phyloP scores from a whole-genome alignment of 345 rosid genomes.

The Moringa oleifera region DNA sequence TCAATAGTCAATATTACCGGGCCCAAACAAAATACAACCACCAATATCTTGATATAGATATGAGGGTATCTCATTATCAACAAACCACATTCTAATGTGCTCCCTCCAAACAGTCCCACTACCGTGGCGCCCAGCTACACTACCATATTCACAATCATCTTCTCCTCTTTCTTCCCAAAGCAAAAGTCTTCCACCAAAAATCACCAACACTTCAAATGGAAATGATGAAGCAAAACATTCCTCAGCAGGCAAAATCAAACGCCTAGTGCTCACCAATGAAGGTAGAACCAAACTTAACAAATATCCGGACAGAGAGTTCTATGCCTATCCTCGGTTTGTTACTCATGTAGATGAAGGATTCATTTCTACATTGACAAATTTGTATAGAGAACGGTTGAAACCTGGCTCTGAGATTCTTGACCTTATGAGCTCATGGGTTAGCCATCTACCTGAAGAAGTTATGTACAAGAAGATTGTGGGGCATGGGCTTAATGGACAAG shows the following conservation, averaged over 20 bases:
- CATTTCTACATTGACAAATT: slow-evolving; percentile 57
- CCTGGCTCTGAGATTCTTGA: slow-evolving; percentile 70
- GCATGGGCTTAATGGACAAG: slow-evolving; percentile 91
- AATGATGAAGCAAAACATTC: slow-evolving; percentile 31
- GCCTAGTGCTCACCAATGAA: slow-evolving; percentile 58
- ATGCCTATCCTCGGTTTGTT: slow-evolving; percentile 70
- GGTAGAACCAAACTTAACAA: slow-evolving; percentile 59
- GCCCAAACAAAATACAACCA: too few species aligned
- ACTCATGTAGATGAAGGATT: slow-evolving; percentile 79
- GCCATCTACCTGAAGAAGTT: slow-evolving; percentile 72
- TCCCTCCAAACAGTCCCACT: background rate
- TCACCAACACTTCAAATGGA: slow-evolving; percentile 24
- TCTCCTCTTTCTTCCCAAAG: background rate
- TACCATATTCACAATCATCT: background rate
- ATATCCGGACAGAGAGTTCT: slow-evolving; percentile 62
- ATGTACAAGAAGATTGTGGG: slow-evolving; percentile 72
- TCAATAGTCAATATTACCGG: too few species aligned
- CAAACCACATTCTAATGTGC: background rate
- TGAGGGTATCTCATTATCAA: too few species aligned
- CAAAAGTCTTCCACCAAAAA: slow-evolving; percentile 15
- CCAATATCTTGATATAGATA: too few species aligned
- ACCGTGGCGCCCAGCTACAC: background rate
- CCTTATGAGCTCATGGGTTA: slow-evolving; percentile 34
- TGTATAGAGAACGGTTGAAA: slow-evolving; percentile 52
- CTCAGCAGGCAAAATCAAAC: slow-evolving; percentile 56